These are phyloP conservation scores for Coemansia sp. DNA, from an alignment of 192 early-diverging fungal genomes.

Conservation along the genomic window DNA sequence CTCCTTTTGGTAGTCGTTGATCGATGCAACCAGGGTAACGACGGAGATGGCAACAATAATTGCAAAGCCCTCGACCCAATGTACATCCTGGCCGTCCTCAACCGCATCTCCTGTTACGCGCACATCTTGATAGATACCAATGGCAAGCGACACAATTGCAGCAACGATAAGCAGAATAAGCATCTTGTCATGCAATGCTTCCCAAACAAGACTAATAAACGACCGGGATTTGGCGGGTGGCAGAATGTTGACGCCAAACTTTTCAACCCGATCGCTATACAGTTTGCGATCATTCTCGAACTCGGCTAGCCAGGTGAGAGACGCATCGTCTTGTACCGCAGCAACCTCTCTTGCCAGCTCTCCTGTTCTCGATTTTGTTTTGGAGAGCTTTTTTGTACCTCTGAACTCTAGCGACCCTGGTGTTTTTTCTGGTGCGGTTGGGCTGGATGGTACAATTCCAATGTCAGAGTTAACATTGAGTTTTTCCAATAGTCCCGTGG, in stretches of 20 bases:
- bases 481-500: slow-evolving; percentile 21
- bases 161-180: slow-evolving; percentile 76
- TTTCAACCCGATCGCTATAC: slow-evolving; percentile 58
- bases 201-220: slow-evolving; percentile 77
- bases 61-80: slow-evolving; percentile 86
- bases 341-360: slow-evolving; percentile 45
- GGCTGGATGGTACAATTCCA: slow-evolving; percentile 23
- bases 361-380: slow-evolving; percentile 5
- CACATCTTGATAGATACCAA: slow-evolving; percentile 84
- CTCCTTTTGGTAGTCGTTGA: slow-evolving; percentile 88
- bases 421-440: background rate
- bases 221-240: slow-evolving; percentile 68
- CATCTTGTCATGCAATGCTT: slow-evolving; percentile 80
- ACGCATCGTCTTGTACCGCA: slow-evolving; percentile 25
- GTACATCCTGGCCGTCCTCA: slow-evolving; percentile 55
- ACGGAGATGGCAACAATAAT: slow-evolving; percentile 79
- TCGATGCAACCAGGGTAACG: slow-evolving; percentile 73
- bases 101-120: slow-evolving; percentile 42
- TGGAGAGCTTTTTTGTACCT: background rate
- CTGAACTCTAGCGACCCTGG: slow-evolving; percentile 5
- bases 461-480: slow-evolving; percentile 29
- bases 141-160: slow-evolving; percentile 73
- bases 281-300: slow-evolving; percentile 42
- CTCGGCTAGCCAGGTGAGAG: slow-evolving; percentile 43
- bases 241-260: slow-evolving; percentile 72